Conservation (phyloP, 1,284 basidiomycete genomes). For the Heterobasidion parviporum region DNA sequence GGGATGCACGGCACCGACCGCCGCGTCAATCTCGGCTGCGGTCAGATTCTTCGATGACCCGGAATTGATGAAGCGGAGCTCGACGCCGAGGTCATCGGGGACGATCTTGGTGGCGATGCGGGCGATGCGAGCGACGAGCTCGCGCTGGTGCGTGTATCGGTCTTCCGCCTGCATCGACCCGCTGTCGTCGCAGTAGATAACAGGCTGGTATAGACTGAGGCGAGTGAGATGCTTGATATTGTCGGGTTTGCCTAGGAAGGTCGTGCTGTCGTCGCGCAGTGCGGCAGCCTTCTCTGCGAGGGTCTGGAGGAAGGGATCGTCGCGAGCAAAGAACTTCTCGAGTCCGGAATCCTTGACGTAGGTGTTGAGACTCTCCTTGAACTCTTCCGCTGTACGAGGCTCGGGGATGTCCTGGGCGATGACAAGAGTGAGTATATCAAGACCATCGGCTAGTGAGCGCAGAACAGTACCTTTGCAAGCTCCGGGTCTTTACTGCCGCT, state of each 20-base stretch:
- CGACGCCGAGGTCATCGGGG: background rate
- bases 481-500: background rate
- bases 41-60: background rate
- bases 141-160: background rate
- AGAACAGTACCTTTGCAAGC: background rate
- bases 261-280: background rate
- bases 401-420: background rate
- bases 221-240: background rate
- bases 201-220: background rate
- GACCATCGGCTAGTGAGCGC: background rate
- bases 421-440: background rate
- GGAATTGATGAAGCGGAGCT: background rate
- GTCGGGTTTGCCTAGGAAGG: background rate
- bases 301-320: background rate
- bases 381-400: background rate
- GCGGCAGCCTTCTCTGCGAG: background rate
- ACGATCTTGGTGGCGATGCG: background rate
- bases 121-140: background rate
- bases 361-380: background rate
- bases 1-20: background rate
- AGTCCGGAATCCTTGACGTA: background rate
- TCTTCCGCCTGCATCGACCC: background rate
- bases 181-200: background rate
- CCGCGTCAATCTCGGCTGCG: background rate
- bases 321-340: background rate